A percentile compares a stretch with the other conserved stretches of the same genome.
phyloP scores from a whole-genome alignment of 2,329 filamentous ascomycete species.

The Sporothrix schenckii region DNA sequence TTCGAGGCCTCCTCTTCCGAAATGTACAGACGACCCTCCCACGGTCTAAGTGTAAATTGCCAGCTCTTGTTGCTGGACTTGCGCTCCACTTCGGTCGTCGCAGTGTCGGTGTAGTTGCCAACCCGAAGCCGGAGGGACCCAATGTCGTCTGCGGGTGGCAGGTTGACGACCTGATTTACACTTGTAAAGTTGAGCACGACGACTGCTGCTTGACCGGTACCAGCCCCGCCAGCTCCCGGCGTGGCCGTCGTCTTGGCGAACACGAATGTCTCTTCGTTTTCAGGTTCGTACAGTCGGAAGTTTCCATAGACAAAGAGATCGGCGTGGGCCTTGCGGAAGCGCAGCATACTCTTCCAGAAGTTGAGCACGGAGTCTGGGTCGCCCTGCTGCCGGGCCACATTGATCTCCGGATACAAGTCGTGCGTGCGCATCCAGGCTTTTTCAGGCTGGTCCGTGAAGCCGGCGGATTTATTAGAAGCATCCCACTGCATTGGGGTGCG shows the following conservation, averaged over 20 bases:
- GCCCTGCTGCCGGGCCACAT: conserved; percentile 54
- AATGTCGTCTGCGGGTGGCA: conserved; percentile 38
- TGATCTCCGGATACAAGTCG: conserved; percentile 58
- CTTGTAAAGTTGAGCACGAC: conserved; percentile 52
- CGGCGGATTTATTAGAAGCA: conserved; percentile 53
- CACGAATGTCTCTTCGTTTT: conserved; percentile 51
- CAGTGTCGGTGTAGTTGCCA: conserved; percentile 42
- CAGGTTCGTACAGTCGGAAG: conserved; percentile 56
- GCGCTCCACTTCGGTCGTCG: conserved; percentile 27
- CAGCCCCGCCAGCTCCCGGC: conserved; percentile 15
- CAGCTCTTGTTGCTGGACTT: conserved; percentile 14
- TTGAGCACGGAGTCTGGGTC: conserved; percentile 55
- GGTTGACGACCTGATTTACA: conserved; percentile 42
- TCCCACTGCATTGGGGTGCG: conserved; percentile 72
- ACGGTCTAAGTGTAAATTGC: conserved; percentile 40
- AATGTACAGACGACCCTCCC: conserved; percentile 45
- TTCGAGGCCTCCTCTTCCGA: not conserved
- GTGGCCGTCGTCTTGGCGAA: conserved; percentile 47
- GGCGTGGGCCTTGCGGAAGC: conserved; percentile 57
- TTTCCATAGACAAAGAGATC: conserved; percentile 65
- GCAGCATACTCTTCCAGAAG: conserved; percentile 63
- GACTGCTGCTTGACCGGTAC: conserved; percentile 36
- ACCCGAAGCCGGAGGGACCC: conserved; percentile 36
- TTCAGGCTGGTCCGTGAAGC: conserved; percentile 59
- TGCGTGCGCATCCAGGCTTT: conserved; percentile 64